Base-by-base conservation (phyloP, 140 eudicot genomes). In the Senecio squalidus region DNA sequence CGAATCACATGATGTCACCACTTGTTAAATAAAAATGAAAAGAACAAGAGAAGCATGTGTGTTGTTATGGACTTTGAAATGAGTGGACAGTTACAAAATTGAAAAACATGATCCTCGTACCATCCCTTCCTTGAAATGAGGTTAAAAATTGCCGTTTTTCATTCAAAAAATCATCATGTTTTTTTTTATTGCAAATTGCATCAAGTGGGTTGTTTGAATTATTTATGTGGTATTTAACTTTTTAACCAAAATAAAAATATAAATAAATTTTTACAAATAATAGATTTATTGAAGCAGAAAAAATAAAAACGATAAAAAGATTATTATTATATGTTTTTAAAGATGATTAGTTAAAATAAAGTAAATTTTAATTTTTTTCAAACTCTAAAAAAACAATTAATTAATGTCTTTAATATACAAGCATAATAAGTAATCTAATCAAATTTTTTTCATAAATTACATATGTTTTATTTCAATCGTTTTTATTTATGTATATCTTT, bases 41-140 rank as follows among this genome's bases (percentile, higher is more conserved):
- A 41, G 4, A 43, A 47, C 54, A 47, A 18, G 54, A 18, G 20
- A n/a, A 8, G 34, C 58, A 52, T 40, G 52, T 9, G 18, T 40
- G 23, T 23, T 25, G 39, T 57, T 21, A 22, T 18, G 14, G 30
- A 49, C 58, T 11, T 52, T 27, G 58, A 28, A n/a, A n/a, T 6
- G 58, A 26, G 26, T 41, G 66, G 66, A 15, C 25, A 16, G 5
- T 24, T 22, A 64, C 17, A 5, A 14, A n/a, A 49, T n/a, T 2
- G n/a, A n/a, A 51, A 50, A 26, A 7, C 60, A 64, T 34, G 51
- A 50, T 50, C 70, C 70, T 64, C 60, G 70, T 50, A 64, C 70
- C 50, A 26, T 51, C 69, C 45, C 16, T n/a, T n/a, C n/a, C n/a
- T n/a, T n/a, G n/a, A n/a, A n/a, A 7, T 34, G 34, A 64, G 33